phyloP scores from a whole-genome alignment of 805 yeast genomes.

The Tanozyma kutaoensis region DNA sequence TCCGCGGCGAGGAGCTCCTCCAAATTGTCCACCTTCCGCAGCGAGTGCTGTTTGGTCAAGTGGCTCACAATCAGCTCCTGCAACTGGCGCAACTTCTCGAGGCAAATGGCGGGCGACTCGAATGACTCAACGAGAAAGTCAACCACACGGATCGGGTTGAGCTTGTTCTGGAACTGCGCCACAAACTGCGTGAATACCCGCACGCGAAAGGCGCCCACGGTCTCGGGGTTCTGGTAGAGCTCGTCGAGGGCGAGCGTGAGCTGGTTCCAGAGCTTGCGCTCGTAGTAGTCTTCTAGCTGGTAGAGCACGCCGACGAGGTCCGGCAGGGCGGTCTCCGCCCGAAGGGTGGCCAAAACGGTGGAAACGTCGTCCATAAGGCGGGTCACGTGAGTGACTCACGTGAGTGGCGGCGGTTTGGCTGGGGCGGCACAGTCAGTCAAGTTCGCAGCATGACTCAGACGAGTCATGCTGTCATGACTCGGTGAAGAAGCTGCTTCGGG shows the following conservation, averaged over 20 bases:
- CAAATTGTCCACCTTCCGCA: conserved; percentile 10
- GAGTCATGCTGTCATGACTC: too few relatives aligned
- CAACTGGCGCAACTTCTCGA: conserved; percentile 23
- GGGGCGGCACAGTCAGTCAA: too few relatives aligned
- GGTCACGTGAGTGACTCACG: too few relatives aligned
- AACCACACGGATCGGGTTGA: conserved; percentile 70
- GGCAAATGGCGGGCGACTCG: conserved; percentile 13
- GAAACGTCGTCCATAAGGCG: conserved; percentile 14
- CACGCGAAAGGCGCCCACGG: conserved; percentile 37
- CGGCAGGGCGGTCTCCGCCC: conserved; percentile 47
- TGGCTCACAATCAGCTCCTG: conserved; percentile 12
- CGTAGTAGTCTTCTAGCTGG: conserved; percentile 72
- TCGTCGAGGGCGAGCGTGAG: conserved; percentile 54
- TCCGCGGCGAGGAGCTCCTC: conserved; percentile 29
- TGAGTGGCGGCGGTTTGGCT: too few relatives aligned
- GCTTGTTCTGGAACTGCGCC: conserved; percentile 46
- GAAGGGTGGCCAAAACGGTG: conserved; percentile 41
- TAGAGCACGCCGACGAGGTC: conserved; percentile 50
- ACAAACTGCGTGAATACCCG: conserved; percentile 65
- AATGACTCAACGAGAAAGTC: conserved; percentile 53
- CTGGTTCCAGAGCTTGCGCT: conserved; percentile 91
- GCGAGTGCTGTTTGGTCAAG: conserved; percentile 14
- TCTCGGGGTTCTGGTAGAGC: conserved; percentile 43
- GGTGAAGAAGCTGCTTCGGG: too few relatives aligned
- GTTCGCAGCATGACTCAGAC: too few relatives aligned